A percentile compares a stretch with the other conserved stretches of the same genome.
Evolutionary conservation across 1,139 yeast species (phyloP).

Genomic region (Yamadazyma pseudoaaseri): DNA sequence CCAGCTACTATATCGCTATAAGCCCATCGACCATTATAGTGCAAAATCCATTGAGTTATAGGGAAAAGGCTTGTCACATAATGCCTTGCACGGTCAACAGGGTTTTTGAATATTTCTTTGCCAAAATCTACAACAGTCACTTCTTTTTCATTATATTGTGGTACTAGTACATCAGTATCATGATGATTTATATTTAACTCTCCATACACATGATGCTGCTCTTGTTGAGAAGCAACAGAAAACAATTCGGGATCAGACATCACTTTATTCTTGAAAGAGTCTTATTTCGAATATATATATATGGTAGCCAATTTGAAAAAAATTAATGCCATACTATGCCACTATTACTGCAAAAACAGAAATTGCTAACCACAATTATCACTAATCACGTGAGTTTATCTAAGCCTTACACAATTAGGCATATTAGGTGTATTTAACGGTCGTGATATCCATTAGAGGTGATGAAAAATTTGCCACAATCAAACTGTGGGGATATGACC

Average conservation of each 20-base stretch:
- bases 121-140: conserved; percentile 50
- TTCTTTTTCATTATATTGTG: conserved; percentile 40
- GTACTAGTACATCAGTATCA: conserved; percentile 20
- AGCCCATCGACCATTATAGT: conserved; percentile 79
- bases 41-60: conserved; percentile 74
- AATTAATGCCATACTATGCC: too few relatives aligned
- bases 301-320: too few relatives aligned
- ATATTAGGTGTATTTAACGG: too few relatives aligned
- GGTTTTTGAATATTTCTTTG: conserved; percentile 34
- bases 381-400: conserved; percentile 19
- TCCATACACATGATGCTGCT: conserved; percentile 10
- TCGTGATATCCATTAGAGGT: too few relatives aligned
- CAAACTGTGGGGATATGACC: too few relatives aligned
- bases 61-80: conserved; percentile 75
- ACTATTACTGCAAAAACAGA: not conserved
- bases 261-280: not conserved
- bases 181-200: conserved; percentile 6
- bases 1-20: conserved; percentile 88
- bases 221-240: conserved; percentile 6
- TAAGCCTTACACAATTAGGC: too few relatives aligned
- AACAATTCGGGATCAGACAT: conserved; percentile 10
- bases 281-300: not conserved
- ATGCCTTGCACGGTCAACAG: conserved; percentile 32
- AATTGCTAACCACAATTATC: conserved; percentile 20
- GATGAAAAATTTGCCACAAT: too few relatives aligned